phyloP scores from a whole-genome alignment of 768 basidiomycete genomes.

The Boletus reticuloceps region DNA sequence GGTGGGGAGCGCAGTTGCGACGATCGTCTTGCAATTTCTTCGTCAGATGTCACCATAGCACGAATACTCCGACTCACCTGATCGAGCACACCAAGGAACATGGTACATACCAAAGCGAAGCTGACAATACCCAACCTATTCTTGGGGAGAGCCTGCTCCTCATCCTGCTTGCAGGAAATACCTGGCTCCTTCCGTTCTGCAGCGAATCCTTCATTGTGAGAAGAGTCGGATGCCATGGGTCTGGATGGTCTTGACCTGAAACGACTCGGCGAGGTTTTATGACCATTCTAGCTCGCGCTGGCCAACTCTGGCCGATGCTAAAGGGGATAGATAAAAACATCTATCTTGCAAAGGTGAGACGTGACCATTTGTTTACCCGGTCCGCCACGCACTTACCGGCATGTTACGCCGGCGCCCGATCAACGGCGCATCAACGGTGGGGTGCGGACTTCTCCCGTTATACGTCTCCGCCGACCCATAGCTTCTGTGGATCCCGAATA shows the following conservation, averaged over 20 bases:
- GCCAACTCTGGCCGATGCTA: too few species aligned
- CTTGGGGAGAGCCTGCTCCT: constrained; percentile 49
- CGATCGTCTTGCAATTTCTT: constrained; percentile 46
- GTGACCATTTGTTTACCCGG: too few species aligned
- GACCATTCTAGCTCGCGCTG: too few species aligned
- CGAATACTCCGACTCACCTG: constrained; percentile 36
- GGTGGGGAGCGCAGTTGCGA: constrained; percentile 69
- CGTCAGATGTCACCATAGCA: background rate
- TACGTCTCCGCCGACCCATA: background rate
- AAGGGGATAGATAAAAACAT: too few species aligned
- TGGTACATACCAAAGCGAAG: constrained; percentile 24
- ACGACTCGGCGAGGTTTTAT: too few species aligned
- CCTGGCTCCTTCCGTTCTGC: constrained; percentile 30
- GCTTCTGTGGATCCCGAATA: background rate
- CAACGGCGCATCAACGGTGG: background rate
- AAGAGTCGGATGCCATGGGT: background rate
- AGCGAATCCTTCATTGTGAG: background rate
- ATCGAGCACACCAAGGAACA: constrained; percentile 47
- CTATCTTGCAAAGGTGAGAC: too few species aligned
- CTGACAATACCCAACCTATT: constrained; percentile 22
- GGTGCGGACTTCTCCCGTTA: too few species aligned
- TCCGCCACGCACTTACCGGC: too few species aligned
- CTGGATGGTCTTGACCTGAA: too few species aligned
- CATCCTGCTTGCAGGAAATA: constrained; percentile 48
- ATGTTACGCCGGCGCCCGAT: too few species aligned